These are phyloP conservation scores for Pulveroboletus sp. DNA, from an alignment of 768 basidiomycete species.

Conservation along the genomic window DNA sequence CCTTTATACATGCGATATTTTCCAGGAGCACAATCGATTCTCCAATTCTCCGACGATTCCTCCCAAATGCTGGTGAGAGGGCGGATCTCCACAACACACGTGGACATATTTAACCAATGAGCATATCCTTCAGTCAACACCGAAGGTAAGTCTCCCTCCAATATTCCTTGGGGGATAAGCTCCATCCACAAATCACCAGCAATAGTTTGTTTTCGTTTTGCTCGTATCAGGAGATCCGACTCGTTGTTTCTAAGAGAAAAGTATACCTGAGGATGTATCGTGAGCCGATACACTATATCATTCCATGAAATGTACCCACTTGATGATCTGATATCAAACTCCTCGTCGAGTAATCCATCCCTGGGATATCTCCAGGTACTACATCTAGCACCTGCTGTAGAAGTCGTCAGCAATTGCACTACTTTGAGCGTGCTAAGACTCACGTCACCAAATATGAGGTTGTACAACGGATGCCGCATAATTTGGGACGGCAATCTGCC, in stretches of 20 bases:
- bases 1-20: slow-evolving; percentile 6
- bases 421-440: neutral
- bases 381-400: slow-evolving; percentile 14
- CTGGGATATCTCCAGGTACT: slow-evolving; percentile 18
- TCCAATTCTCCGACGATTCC: slow-evolving; percentile 26
- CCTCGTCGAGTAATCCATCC: slow-evolving; percentile 22
- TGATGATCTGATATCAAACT: slow-evolving; percentile 16
- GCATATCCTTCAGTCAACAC: slow-evolving; percentile 18
- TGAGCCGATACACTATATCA: neutral
- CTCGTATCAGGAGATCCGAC: slow-evolving; percentile 11
- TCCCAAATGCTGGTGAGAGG: slow-evolving; percentile 24
- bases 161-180: slow-evolving; percentile 20
- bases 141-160: slow-evolving; percentile 25
- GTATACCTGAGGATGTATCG: slow-evolving; percentile 1
- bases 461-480: slow-evolving; percentile 10
- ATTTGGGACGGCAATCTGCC: slow-evolving; percentile 16
- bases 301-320: slow-evolving; percentile 1
- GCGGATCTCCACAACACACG: slow-evolving; percentile 25
- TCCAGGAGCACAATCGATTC: slow-evolving; percentile 8
- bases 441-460: slow-evolving; percentile 21
- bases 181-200: slow-evolving; percentile 5
- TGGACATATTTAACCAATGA: slow-evolving; percentile 31
- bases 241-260: slow-evolving; percentile 6
- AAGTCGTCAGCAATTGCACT: neutral
- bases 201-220: neutral